Evolutionary conservation across 495 filamentous ascomycete genomes (phyloP).

Genomic region (Trypethelium eluteriae): DNA sequence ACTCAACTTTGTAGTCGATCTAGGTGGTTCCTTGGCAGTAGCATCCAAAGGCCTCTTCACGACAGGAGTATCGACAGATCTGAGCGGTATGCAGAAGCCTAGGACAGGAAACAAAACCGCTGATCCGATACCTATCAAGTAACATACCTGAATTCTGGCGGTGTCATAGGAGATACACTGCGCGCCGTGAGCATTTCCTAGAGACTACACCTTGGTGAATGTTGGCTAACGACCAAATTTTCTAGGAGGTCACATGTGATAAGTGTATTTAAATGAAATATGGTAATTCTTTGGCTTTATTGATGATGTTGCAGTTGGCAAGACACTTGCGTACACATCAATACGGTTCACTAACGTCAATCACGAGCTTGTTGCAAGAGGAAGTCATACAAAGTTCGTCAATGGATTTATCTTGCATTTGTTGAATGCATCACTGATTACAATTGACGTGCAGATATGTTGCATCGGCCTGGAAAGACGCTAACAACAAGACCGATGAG

Average conservation of each 20-base stretch:
- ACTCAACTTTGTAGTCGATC: conserved; percentile 53
- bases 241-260: conserved; percentile 65
- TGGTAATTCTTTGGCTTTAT: neutral
- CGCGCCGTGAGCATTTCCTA: conserved; percentile 42
- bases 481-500: conserved; percentile 37
- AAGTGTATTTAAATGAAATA: conserved; percentile 54
- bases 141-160: conserved; percentile 82
- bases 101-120: too few species aligned
- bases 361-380: conserved; percentile 72
- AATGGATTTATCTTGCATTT: neutral
- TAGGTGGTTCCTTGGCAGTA: conserved; percentile 88
- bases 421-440: neutral
- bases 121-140: conserved; percentile 43
- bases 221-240: conserved; percentile 25
- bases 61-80: conserved; percentile 87
- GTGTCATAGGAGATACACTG: conserved; percentile 70
- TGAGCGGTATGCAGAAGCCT: conserved; percentile 55
- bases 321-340: conserved; percentile 81
- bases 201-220: conserved; percentile 22
- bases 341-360: conserved; percentile 71
- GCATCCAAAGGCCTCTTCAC: conserved; percentile 80
- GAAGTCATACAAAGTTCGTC: conserved; percentile 90
- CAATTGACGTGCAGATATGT: conserved; percentile 27
- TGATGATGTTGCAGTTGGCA: conserved; percentile 58
- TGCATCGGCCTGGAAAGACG: conserved; percentile 36